A percentile compares a stretch with the other conserved stretches of the same genome.
Conservation (phyloP, 495 filamentous ascomycete genomes). For the Podospora conica region DNA sequence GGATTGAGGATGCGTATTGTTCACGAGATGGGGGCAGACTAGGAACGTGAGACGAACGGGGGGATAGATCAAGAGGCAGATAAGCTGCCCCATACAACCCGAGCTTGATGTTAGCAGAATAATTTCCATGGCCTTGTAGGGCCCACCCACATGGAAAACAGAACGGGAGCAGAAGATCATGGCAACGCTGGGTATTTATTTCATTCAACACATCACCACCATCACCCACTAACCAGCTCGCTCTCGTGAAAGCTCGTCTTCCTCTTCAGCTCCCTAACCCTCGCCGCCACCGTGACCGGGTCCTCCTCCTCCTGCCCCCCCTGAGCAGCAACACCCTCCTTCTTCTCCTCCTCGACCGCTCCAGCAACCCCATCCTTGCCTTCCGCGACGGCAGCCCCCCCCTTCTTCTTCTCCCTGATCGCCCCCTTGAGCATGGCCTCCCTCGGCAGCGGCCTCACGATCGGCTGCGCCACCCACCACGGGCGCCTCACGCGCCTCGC, state of each 20-base stretch:
- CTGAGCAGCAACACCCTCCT: conserved; percentile 17
- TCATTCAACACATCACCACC: neutral
- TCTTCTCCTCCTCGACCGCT: conserved; percentile 6
- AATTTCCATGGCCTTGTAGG: neutral
- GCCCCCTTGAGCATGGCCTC: conserved; percentile 81
- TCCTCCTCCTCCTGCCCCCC: conserved; percentile 14
- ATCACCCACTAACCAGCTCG: conserved; percentile 27
- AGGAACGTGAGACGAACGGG: neutral
- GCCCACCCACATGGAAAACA: neutral
- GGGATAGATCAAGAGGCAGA: neutral
- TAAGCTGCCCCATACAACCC: neutral
- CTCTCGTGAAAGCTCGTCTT: conserved; percentile 22
- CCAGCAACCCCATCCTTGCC: conserved; percentile 18
- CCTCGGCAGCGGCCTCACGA: conserved; percentile 79
- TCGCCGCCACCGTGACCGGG: neutral
- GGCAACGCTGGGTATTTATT: neutral
- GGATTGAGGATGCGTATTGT: neutral
- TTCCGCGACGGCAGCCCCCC: conserved; percentile 6
- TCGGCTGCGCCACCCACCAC: conserved; percentile 91
- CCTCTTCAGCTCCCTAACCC: conserved; percentile 15
- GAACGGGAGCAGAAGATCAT: neutral
- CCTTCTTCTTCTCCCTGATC: conserved; percentile 51
- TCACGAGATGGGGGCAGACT: neutral
- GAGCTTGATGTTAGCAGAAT: neutral
- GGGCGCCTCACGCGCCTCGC: conserved; percentile 68